These are phyloP conservation scores for Nemania sp. DNA, from an alignment of 2,329 filamentous ascomycete genomes.

Conservation along the genomic window DNA sequence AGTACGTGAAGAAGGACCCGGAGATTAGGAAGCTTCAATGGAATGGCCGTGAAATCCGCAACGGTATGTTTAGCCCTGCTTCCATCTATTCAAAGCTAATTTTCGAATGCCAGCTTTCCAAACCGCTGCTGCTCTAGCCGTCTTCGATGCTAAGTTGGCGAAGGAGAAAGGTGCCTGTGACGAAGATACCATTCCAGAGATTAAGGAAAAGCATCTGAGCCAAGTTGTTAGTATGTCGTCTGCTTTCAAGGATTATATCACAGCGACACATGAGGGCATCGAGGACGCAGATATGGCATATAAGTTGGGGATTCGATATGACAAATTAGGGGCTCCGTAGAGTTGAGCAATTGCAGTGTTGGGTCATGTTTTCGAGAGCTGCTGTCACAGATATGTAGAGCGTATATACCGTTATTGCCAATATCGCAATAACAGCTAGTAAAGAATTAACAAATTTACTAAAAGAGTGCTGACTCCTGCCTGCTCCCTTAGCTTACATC, in stretches of 20 bases:
- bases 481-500: too few relatives aligned
- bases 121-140: constrained; percentile 37
- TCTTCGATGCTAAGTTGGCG: constrained; percentile 27
- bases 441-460: too few relatives aligned
- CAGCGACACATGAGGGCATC: constrained; percentile 26
- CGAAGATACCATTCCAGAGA: constrained; percentile 31
- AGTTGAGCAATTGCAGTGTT: too few relatives aligned
- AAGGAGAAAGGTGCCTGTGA: constrained; percentile 15
- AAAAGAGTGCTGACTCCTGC: too few relatives aligned
- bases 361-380: too few relatives aligned
- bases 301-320: constrained; percentile 21
- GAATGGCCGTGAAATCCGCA: constrained; percentile 29
- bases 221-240: constrained; percentile 35
- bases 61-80: constrained; percentile 8
- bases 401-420: too few relatives aligned
- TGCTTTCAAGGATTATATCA: constrained; percentile 36
- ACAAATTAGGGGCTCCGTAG: background rate
- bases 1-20: constrained; percentile 18
- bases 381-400: too few relatives aligned
- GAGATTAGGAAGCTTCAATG: constrained; percentile 8
- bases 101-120: constrained; percentile 30
- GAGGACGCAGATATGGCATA: constrained; percentile 32
- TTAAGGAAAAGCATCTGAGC: constrained; percentile 33
- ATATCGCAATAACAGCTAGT: too few relatives aligned
- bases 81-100: background rate